Percentiles rank a stretch among this genome's conserved stretches.
phyloP scores from a whole-genome alignment of 2,329 filamentous ascomycete genomes.

The Septoria linicola region DNA sequence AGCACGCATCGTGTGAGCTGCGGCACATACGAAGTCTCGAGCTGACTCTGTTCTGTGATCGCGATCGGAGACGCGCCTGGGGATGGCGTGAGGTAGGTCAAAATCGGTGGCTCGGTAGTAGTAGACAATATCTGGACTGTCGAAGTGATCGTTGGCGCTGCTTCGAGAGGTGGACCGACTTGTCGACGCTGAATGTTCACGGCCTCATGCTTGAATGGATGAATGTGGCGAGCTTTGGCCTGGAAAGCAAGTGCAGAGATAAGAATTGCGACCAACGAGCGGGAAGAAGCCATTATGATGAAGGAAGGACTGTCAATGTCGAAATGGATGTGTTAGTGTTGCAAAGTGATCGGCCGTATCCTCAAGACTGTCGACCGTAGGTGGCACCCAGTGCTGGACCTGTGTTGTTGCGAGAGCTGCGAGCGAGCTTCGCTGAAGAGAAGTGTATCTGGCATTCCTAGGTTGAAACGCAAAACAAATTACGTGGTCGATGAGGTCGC shows the following conservation, averaged over 20 bases:
- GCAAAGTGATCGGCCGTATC: slow-evolving; percentile 3
- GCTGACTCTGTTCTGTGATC: slow-evolving; percentile 45
- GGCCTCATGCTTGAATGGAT: slow-evolving; percentile 35
- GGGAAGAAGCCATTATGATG: slow-evolving; percentile 26
- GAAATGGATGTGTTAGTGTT: slow-evolving; percentile 8
- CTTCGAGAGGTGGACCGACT: slow-evolving; percentile 24
- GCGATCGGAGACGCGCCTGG: slow-evolving; percentile 44
- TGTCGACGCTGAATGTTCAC: slow-evolving; percentile 31
- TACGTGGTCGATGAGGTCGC: slow-evolving; percentile 25
- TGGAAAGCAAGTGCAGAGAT: slow-evolving; percentile 22
- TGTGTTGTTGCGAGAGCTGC: slow-evolving; percentile 6
- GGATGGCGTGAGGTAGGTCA: slow-evolving; percentile 45
- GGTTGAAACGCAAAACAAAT: slow-evolving; percentile 35
- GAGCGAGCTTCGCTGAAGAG: background rate
- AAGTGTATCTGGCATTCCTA: slow-evolving; percentile 30
- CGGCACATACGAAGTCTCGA: slow-evolving; percentile 45
- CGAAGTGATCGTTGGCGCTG: slow-evolving; percentile 18
- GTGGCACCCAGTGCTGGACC: slow-evolving; percentile 24
- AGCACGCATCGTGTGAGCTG: slow-evolving; percentile 46
- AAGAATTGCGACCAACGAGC: slow-evolving; percentile 21
- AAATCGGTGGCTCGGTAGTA: slow-evolving; percentile 28
- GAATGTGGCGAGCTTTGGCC: slow-evolving; percentile 26
- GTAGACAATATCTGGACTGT: slow-evolving; percentile 16
- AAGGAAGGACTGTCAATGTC: slow-evolving; percentile 7
- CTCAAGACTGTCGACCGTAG: slow-evolving; percentile 16